Percentiles rank a stretch among this genome's conserved stretches.
phyloP scores from a whole-genome alignment of 2,329 filamentous ascomycete species.

The Trichoderma endophyticum region DNA sequence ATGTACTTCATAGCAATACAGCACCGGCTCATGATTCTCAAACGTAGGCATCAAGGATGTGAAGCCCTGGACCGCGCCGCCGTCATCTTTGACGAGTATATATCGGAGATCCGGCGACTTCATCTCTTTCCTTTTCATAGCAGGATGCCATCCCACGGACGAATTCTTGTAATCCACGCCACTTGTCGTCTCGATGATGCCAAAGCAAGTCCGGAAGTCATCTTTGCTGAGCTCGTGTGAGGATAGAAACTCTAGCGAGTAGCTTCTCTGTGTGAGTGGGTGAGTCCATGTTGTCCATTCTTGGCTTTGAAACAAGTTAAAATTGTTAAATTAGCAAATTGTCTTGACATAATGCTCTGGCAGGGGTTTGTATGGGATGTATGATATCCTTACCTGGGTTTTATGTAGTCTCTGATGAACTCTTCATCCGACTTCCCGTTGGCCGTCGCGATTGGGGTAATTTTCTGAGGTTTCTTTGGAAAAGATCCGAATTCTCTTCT shows the following conservation, averaged over 20 bases:
- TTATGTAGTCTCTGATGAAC: slow-evolving; percentile 49
- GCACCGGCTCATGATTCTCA: slow-evolving; percentile 61
- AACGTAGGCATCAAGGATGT: slow-evolving; percentile 69
- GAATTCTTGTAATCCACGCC: slow-evolving; percentile 61
- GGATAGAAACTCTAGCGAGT: slow-evolving; percentile 43
- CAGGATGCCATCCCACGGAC: slow-evolving; percentile 59
- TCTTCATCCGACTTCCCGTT: slow-evolving; percentile 46
- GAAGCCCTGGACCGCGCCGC: slow-evolving; percentile 47
- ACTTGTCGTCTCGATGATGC: slow-evolving; percentile 62
- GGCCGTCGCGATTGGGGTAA: slow-evolving; percentile 45
- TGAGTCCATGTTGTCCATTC: slow-evolving; percentile 48
- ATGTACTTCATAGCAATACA: slow-evolving; percentile 81
- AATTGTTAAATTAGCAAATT: background rate
- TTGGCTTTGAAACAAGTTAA: background rate
- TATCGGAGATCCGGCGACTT: slow-evolving; percentile 64
- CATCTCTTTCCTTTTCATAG: slow-evolving; percentile 66
- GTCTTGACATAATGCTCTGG: background rate
- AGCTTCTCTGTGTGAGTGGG: slow-evolving; percentile 41
- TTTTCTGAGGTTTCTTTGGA: background rate
- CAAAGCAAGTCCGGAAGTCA: slow-evolving; percentile 53
- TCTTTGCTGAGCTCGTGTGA: slow-evolving; percentile 37
- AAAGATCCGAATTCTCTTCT: background rate
- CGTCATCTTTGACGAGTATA: slow-evolving; percentile 52
- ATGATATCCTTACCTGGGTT: slow-evolving; percentile 37
- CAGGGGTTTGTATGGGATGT: background rate